Evolutionary conservation across 495 filamentous ascomycete genomes (phyloP).

Genomic region (Cercophora newfieldiana): DNA sequence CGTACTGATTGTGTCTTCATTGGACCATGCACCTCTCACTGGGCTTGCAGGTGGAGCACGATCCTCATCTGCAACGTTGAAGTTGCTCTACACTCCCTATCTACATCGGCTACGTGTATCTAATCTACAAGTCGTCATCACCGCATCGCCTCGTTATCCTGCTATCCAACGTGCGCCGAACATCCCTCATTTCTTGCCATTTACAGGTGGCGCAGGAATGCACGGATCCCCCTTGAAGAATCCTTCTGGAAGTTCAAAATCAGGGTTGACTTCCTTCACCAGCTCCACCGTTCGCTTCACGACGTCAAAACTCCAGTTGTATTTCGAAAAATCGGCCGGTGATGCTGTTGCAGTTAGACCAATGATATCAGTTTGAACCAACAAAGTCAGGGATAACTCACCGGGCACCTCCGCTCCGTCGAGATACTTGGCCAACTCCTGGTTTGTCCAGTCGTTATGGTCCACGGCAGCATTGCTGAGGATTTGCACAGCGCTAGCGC

Average conservation of each 20-base stretch:
- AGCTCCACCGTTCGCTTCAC: conserved; percentile 14
- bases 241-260: conserved; percentile 24
- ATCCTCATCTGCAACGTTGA: not conserved
- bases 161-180: not conserved
- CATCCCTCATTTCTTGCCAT: not conserved
- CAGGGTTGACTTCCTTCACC: conserved; percentile 18
- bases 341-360: conserved; percentile 11
- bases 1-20: not conserved
- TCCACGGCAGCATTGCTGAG: conserved; percentile 39
- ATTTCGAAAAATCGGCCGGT: conserved; percentile 26
- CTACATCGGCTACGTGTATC: not conserved
- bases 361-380: not conserved
- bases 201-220: conserved; percentile 3
- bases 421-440: conserved; percentile 28
- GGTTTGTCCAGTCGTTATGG: conserved; percentile 24
- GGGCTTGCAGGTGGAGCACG: not conserved
- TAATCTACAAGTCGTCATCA: not conserved
- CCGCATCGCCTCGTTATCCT: not conserved
- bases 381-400: not conserved
- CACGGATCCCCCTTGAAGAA: conserved; percentile 17
- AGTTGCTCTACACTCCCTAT: no score
- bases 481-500: conserved; percentile 55
- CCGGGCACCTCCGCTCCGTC: conserved; percentile 1
- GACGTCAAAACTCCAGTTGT: conserved; percentile 32
- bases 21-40: not conserved